Evolutionary conservation across 2,329 filamentous ascomycete species (phyloP).

Genomic region (Talaromyces verruculosus): DNA sequence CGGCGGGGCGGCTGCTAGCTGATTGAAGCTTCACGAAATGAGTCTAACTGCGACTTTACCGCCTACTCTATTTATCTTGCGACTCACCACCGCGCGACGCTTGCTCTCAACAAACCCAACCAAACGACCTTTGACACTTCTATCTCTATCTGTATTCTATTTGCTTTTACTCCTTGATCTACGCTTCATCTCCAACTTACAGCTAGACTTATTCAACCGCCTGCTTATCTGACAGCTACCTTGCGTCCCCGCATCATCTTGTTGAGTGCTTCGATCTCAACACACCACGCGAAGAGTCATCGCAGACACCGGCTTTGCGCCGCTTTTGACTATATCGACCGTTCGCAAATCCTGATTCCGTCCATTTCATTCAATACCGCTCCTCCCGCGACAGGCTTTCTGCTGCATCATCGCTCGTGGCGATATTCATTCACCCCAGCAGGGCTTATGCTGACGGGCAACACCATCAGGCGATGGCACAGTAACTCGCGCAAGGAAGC

Average conservation of each 20-base stretch:
- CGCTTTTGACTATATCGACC: neutral
- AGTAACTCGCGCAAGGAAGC: neutral
- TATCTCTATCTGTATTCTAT: neutral
- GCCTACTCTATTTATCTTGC: slow-evolving; percentile 12
- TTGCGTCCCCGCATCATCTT: slow-evolving; percentile 17
- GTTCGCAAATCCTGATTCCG: no score
- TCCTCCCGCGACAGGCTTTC: neutral
- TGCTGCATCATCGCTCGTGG: slow-evolving; percentile 10
- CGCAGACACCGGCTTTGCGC: slow-evolving; percentile 1
- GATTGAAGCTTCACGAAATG: slow-evolving; percentile 8
- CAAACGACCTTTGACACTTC: neutral
- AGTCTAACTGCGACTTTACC: neutral
- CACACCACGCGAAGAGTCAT: slow-evolving; percentile 3
- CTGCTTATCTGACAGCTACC: slow-evolving; percentile 2
- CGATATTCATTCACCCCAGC: slow-evolving; percentile 5
- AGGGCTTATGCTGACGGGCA: slow-evolving; percentile 9
- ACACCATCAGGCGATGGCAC: slow-evolving; percentile 14
- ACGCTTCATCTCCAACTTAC: neutral
- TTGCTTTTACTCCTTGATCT: neutral
- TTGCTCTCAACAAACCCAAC: neutral
- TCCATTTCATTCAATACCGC: neutral
- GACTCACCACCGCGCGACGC: slow-evolving; percentile 12
- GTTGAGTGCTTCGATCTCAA: slow-evolving; percentile 5
- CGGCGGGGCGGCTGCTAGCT: neutral
- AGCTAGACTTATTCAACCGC: neutral